Evolutionary conservation across 1,284 basidiomycete species (phyloP), one percentile per base, ranked within the genome.

Genomic region (Quambalaria eucalypti): DNA sequence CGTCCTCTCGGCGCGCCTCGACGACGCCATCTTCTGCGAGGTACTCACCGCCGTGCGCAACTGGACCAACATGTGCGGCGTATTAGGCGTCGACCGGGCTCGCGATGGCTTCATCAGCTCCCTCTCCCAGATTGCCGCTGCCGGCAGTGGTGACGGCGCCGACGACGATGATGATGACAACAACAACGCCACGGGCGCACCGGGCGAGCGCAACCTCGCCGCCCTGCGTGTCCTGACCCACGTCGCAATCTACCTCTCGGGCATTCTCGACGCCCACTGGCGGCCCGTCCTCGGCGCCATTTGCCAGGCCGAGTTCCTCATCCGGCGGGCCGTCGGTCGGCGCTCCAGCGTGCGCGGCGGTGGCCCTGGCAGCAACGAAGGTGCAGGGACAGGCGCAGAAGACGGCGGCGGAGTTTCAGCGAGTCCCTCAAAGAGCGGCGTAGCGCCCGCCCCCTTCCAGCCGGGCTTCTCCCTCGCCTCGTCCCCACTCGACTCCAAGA

Each of bases 91-190:
- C 4, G 78, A 80, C 0, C 92, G 88, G 0, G 89, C 91, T 0
- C 83, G 93, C n/a, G 90, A 97, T 64, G 89, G 90, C 0, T 88
- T 97, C 76, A 83, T 97, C 67, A 87, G 84, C 21, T 87, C 84
- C 42, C 82, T 97, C 10, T 84, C 88, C 19, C 88, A 89, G 61
- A 87, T 89, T 59, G 87, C 91, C 0, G 87, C 96, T 8, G 25
- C 44, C 19, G 19, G 7, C 28, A 1, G 19, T 31, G 21, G 51
- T n/a, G 36, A 16, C 28, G 33, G 19, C n/a, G 29, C 44, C 28
- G 28, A 28, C 31, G 14, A 29, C 48, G 52, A 61, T 12, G 33
- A 57, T 56, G 21, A 29, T 16, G 9, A 7, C 28, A 33, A 14
- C 19, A n/a, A n/a, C n/a, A 50, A 21, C 30, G 29, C 26, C 14